phyloP scores from a whole-genome alignment of 257 asterid genomes.

The Jacaranda copaia region DNA sequence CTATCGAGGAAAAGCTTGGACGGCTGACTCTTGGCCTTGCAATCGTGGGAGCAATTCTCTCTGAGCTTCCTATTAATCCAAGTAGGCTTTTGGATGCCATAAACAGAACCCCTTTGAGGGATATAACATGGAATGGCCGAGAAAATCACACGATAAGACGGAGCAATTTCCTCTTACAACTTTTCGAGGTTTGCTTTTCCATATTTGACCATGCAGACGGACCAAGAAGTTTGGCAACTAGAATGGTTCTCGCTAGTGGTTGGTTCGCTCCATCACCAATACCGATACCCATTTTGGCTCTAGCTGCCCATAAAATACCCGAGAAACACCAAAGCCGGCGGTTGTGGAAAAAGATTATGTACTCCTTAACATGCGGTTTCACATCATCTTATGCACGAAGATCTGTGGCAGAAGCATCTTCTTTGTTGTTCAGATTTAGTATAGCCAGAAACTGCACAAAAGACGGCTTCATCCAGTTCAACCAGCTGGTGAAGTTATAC shows the following conservation, averaged over 20 bases:
- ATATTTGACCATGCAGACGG: conserved; percentile 79
- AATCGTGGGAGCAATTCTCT: conserved; percentile 68
- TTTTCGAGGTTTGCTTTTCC: conserved; percentile 73
- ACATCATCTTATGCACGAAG: conserved; percentile 62
- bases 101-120: conserved; percentile 66
- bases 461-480: conserved; percentile 67
- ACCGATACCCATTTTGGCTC: conserved; percentile 57
- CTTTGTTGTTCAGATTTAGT: conserved; percentile 64
- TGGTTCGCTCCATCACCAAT: conserved; percentile 73
- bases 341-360: conserved; percentile 53
- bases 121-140: conserved; percentile 51
- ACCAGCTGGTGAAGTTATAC: conserved; percentile 58
- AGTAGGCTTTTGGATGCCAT: conserved; percentile 69
- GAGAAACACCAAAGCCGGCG: conserved; percentile 55
- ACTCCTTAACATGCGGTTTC: conserved; percentile 62
- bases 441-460: conserved; percentile 60
- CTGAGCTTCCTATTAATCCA: conserved; percentile 78
- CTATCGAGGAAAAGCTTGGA: conserved; percentile 73
- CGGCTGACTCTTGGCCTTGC: conserved; percentile 70
- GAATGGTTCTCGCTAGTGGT: conserved; percentile 70
- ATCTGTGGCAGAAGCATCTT: conserved; percentile 78
- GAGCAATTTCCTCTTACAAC: conserved; percentile 64
- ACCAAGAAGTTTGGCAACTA: conserved; percentile 69
- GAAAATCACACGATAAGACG: conserved; percentile 57
- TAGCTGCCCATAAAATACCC: conserved; percentile 68